Evolutionary conservation across 805 yeast species (phyloP).

Genomic region (Wickerhamiella slavikovae): DNA sequence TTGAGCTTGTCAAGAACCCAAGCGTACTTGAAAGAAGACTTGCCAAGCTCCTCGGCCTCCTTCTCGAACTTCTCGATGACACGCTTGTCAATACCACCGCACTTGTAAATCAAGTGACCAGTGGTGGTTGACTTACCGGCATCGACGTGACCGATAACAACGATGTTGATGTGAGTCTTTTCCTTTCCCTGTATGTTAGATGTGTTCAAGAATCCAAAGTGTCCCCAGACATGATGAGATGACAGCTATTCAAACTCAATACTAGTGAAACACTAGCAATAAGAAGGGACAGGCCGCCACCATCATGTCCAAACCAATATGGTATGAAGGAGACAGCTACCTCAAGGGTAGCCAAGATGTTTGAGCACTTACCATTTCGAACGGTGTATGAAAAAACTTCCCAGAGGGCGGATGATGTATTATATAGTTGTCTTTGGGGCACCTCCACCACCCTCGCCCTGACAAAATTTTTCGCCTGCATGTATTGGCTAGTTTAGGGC

Average conservation of each 20-base stretch:
- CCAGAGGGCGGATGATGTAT: conserved; percentile 2
- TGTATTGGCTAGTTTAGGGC: not conserved
- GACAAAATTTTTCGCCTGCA: conserved; percentile 1
- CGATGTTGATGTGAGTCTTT: conserved; percentile 97
- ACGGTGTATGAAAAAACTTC: conserved; percentile 2
- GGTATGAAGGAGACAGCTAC: not conserved
- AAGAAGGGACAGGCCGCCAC: not conserved
- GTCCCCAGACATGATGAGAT: not conserved
- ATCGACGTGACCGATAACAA: conserved; percentile 99
- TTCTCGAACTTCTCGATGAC: conserved; percentile 95
- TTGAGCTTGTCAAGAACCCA: conserved; percentile 91
- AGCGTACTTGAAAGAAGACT: conserved; percentile 95
- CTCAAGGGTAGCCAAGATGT: not conserved
- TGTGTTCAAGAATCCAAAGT: not conserved
- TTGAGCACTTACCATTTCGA: conserved; percentile 3
- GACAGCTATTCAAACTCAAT: not conserved
- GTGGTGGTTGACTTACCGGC: conserved; percentile 98
- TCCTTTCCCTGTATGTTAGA: conserved; percentile 53
- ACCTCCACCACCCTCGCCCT: conserved; percentile 1
- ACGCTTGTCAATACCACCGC: conserved; percentile 97
- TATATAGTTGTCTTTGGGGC: not conserved
- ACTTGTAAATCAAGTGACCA: conserved; percentile 97
- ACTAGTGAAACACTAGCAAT: not conserved
- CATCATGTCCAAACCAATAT: not conserved
- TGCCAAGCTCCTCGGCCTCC: conserved; percentile 94